Percentiles rank a stretch among this genome's conserved stretches.
phyloP scores from a whole-genome alignment of 495 filamentous ascomycete genomes.

The Antarctomyces pellizariae region DNA sequence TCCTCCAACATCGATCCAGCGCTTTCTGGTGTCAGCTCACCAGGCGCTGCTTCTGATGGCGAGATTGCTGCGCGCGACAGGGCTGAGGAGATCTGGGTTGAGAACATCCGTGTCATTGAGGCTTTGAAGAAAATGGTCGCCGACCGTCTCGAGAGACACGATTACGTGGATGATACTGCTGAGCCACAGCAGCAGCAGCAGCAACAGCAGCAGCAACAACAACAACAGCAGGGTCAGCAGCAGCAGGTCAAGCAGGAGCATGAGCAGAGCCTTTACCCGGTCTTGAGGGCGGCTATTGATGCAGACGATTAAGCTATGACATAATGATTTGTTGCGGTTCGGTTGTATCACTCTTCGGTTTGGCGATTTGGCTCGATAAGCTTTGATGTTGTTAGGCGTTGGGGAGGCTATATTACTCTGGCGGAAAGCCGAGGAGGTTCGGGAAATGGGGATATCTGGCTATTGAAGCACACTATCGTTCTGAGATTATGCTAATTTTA shows the following conservation, averaged over 20 bases:
- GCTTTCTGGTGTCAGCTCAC: conserved; percentile 15
- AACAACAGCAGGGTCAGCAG: conserved; percentile 4
- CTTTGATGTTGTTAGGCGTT: no score
- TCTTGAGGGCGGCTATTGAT: conserved; percentile 14
- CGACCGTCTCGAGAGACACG: conserved; percentile 34
- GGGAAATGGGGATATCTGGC: no score
- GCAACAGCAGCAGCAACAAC: conserved; percentile 1
- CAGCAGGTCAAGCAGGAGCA: conserved; percentile 1
- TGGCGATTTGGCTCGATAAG: no score
- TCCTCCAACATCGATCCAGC: conserved; percentile 30
- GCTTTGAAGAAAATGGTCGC: conserved; percentile 43
- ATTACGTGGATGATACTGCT: conserved; percentile 30
- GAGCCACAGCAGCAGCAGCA: conserved; percentile 6
- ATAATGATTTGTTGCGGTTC: no score
- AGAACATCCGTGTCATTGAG: conserved; percentile 64
- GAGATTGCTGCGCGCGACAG: conserved; percentile 21
- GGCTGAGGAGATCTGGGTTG: conserved; percentile 52
- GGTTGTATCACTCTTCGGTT: no score
- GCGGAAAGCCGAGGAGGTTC: no score
- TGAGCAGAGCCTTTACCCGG: conserved; percentile 21
- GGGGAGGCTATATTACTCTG: no score
- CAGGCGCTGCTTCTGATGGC: conserved; percentile 11
- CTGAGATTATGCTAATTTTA: no score
- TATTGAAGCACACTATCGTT: no score
- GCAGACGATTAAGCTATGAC: not conserved